These are phyloP conservation scores for Aureobasidium sp. DNA, from an alignment of 2,329 filamentous ascomycete species.

Conservation along the genomic window DNA sequence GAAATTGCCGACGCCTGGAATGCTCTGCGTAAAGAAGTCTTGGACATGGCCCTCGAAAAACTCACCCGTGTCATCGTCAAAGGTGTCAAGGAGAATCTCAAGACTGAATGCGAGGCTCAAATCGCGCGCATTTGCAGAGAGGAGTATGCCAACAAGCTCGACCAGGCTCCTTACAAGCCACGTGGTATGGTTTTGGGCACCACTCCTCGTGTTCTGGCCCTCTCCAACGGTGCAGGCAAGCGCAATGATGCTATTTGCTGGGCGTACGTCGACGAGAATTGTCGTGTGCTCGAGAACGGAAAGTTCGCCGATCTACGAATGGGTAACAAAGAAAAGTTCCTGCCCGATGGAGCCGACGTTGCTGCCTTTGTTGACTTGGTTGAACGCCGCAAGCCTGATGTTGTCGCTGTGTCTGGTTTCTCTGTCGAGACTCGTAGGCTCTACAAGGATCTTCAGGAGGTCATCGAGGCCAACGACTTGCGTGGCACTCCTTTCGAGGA, in stretches of 20 bases:
- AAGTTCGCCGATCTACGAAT: slow-evolving; percentile 72
- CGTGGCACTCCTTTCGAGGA: slow-evolving; percentile 78
- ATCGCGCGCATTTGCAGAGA: slow-evolving; percentile 83
- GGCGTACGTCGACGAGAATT: slow-evolving; percentile 91
- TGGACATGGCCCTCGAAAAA: slow-evolving; percentile 74
- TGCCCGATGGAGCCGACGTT: slow-evolving; percentile 58
- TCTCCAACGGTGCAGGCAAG: slow-evolving; percentile 79
- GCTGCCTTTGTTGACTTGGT: slow-evolving; percentile 72
- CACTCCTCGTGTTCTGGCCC: slow-evolving; percentile 73
- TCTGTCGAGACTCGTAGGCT: slow-evolving; percentile 80
- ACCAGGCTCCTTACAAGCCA: slow-evolving; percentile 93
- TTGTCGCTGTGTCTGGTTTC: slow-evolving; percentile 83
- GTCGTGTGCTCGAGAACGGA: slow-evolving; percentile 79
- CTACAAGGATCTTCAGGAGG: slow-evolving; percentile 69
- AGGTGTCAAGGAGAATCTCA: slow-evolving; percentile 88
- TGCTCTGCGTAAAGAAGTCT: slow-evolving; percentile 71
- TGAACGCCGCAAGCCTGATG: slow-evolving; percentile 74
- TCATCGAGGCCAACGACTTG: slow-evolving; percentile 71
- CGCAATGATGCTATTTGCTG: slow-evolving; percentile 77
- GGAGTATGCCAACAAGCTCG: slow-evolving; percentile 80
- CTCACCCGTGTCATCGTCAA: slow-evolving; percentile 79
- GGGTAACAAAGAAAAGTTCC: slow-evolving; percentile 58
- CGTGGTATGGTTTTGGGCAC: slow-evolving; percentile 88
- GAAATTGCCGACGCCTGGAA: slow-evolving; percentile 96
- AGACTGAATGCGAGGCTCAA: slow-evolving; percentile 88